These are phyloP conservation scores for Xylaria sp. DNA, from an alignment of 2,329 filamentous ascomycete genomes.

Conservation along the genomic window DNA sequence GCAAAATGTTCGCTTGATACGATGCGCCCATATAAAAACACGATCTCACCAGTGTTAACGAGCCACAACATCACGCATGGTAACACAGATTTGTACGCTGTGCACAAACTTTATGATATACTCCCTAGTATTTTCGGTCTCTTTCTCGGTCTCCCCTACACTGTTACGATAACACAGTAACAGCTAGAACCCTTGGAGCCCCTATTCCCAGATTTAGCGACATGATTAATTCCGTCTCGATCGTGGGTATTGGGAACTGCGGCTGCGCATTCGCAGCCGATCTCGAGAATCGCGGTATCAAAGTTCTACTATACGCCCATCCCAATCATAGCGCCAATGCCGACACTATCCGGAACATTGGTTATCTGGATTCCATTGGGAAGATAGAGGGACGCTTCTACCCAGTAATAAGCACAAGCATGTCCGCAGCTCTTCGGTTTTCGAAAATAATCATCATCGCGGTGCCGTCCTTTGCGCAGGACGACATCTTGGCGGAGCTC, in stretches of 20 bases:
- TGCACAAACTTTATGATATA: no score
- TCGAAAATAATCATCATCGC: slow-evolving; percentile 31
- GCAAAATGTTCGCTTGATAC: no score
- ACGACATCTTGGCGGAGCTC: slow-evolving; percentile 30
- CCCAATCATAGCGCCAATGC: slow-evolving; percentile 33
- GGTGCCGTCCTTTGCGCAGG: slow-evolving; percentile 34
- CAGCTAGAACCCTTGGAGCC: no score
- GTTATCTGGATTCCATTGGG: slow-evolving; percentile 31
- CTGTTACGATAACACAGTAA: no score
- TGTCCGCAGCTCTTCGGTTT: slow-evolving; percentile 32
- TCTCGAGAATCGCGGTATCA: slow-evolving; percentile 35
- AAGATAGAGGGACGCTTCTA: slow-evolving; percentile 30
- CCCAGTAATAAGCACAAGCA: slow-evolving; percentile 27
- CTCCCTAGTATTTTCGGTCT: no score
- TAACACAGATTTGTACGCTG: no score
- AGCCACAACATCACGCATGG: no score
- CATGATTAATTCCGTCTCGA: slow-evolving; percentile 34
- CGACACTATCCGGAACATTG: slow-evolving; percentile 21
- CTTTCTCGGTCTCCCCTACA: no score
- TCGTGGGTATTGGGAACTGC: slow-evolving; percentile 32
- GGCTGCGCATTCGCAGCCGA: slow-evolving; percentile 37
- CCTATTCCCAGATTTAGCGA: no score
- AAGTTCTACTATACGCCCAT: slow-evolving; percentile 36
- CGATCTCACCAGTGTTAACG: no score
- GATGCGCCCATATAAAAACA: no score